phyloP scores from a whole-genome alignment of 192 early-diverging fungal genomes.

The Coemansia reversa region DNA sequence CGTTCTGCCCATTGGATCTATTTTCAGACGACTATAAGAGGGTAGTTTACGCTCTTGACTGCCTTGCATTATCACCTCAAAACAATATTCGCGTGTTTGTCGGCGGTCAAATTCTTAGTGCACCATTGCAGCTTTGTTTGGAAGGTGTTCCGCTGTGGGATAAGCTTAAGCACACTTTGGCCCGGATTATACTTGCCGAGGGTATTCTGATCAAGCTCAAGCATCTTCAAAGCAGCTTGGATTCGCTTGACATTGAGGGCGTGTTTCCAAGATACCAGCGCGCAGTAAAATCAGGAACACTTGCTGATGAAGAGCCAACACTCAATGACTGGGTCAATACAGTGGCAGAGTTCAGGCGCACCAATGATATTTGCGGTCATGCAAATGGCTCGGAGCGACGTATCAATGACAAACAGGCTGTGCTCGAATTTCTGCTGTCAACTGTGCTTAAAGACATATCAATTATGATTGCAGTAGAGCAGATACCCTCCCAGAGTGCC shows the following conservation, averaged over 20 bases:
- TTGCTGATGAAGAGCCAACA: conserved; percentile 18
- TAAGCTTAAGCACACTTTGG: conserved; percentile 30
- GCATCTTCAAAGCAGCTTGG: conserved; percentile 55
- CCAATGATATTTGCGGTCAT: background rate
- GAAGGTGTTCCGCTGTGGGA: conserved; percentile 18
- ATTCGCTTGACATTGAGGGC: conserved; percentile 61
- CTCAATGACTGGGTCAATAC: conserved; percentile 41
- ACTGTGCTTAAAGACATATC: conserved; percentile 79
- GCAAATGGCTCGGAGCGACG: background rate
- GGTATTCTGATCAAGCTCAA: conserved; percentile 51
- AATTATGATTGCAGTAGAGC: conserved; percentile 54
- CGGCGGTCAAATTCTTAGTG: conserved; percentile 16
- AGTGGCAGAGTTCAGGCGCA: conserved; percentile 14
- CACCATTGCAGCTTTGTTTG: background rate
- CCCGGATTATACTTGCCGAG: conserved; percentile 49
- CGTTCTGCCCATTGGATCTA: conserved; percentile 73
- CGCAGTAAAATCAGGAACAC: conserved; percentile 22
- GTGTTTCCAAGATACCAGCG: conserved; percentile 30
- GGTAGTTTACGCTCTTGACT: conserved; percentile 37
- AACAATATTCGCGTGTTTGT: conserved; percentile 55
- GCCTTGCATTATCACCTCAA: conserved; percentile 21
- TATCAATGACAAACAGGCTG: conserved; percentile 44
- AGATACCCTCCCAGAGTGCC: conserved; percentile 9
- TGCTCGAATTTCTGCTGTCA: conserved; percentile 68
- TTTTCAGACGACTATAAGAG: conserved; percentile 45